Evolutionary conservation across 805 yeast genomes (phyloP), one percentile per base, ranked within the genome.

Genomic region (Pichia cabralensis): DNA sequence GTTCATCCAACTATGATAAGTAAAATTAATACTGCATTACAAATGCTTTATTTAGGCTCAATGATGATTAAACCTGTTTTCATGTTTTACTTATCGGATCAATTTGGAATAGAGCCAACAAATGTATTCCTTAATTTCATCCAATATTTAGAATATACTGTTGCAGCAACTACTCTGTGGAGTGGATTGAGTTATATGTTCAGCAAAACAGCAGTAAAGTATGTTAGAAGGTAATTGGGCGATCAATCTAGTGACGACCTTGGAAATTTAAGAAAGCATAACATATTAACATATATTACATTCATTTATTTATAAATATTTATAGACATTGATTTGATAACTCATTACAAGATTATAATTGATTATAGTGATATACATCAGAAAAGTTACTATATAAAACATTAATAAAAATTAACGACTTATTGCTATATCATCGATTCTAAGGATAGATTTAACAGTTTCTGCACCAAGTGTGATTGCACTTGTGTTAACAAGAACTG

Each of bases 391-490:
- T n/a, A n/a, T n/a, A n/a, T n/a, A n/a, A n/a, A n/a, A n/a, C n/a
- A n/a, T n/a, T n/a, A n/a, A n/a, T n/a, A 14, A 14, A 21, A 4
- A 18, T 30, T 65, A 82, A 57, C 95, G 75, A 59, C 94, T 78
- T 56, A 92, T 84, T 26, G 95, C 82, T 50, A 92, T 94, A 60
- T 94, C 99, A 60, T 92, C 99, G 52, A 92, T 92, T 62, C 98
- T 80, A 58, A 92, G 69, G 45, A 92, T 86, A 29, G 95, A 81
- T 64, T 92, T 94, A 39, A 89, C 97, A 46, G 95, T 82, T 65
- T 92, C 99, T 15, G 96, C 80, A 22, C 97, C 96, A 48, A 92
- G 71, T 11, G 94, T 77, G 38, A 92, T 79, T 32, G 97, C 96
- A 60, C 95, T 83, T 14, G 92, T 88, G 56, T 80, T 82, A 34